phyloP scores from a whole-genome alignment of 2,329 filamentous ascomycete genomes.

The Talaromyces atroroseus region DNA sequence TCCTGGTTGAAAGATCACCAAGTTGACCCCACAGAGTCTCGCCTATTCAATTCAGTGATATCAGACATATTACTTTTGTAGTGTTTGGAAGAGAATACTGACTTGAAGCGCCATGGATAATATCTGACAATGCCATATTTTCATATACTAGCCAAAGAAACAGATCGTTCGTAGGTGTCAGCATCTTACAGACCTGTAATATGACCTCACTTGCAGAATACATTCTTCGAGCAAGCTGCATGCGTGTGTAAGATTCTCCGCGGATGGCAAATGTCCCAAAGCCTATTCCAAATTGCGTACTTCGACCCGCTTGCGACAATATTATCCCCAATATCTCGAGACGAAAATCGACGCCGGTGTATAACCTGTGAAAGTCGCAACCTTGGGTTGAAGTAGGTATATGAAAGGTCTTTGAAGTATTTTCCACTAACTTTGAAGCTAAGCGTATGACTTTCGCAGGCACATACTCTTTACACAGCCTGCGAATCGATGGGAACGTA shows the following conservation, averaged over 20 bases:
- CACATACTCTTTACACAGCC: neutral
- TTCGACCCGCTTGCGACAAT: constrained; percentile 33
- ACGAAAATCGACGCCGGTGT: constrained; percentile 33
- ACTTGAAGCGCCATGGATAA: constrained; percentile 36
- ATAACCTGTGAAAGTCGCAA: constrained; percentile 33
- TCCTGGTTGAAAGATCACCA: constrained; percentile 1
- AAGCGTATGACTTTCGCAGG: neutral
- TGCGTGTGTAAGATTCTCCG: constrained; percentile 9
- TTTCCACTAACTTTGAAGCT: constrained; percentile 17
- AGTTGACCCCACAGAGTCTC: constrained; percentile 1
- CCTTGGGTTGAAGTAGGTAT: constrained; percentile 23
- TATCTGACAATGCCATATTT: constrained; percentile 31
- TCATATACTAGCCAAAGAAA: constrained; percentile 27
- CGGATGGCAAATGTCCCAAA: constrained; percentile 14
- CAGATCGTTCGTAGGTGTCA: constrained; percentile 37
- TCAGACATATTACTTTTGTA: neutral
- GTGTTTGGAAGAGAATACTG: constrained; percentile 7
- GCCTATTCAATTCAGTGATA: neutral
- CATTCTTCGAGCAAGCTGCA: constrained; percentile 22
- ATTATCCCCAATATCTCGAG: constrained; percentile 37
- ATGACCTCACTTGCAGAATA: constrained; percentile 31
- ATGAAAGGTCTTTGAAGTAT: constrained; percentile 21
- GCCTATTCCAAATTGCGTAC: constrained; percentile 20
- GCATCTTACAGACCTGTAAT: constrained; percentile 32
- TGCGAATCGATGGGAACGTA: neutral